Evolutionary conservation across 2,329 filamentous ascomycete species (phyloP).

Genomic region (Fusarium hostae): DNA sequence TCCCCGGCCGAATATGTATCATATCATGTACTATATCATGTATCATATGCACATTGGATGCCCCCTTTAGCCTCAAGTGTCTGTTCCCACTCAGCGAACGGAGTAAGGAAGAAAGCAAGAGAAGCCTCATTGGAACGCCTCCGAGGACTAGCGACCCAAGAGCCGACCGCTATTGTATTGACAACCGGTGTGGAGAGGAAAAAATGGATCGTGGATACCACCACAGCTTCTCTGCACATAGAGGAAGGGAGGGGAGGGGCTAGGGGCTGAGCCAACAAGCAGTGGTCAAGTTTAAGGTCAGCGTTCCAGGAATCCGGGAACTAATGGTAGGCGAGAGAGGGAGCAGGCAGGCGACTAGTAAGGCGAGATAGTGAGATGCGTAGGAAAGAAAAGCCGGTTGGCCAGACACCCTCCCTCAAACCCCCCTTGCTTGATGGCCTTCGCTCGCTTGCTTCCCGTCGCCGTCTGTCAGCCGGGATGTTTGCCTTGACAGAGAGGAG

Average conservation of each 20-base stretch:
- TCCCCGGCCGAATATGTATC: slow-evolving; percentile 16
- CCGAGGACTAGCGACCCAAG: slow-evolving; percentile 20
- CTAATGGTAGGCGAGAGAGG: slow-evolving; percentile 43
- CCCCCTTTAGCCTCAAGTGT: slow-evolving; percentile 28
- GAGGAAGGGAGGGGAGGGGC: slow-evolving; percentile 18
- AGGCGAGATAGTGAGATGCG: slow-evolving; percentile 44
- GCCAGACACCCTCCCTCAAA: slow-evolving; percentile 20
- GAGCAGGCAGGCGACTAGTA: slow-evolving; percentile 18
- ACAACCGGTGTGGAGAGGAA: slow-evolving; percentile 36
- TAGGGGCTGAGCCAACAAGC: slow-evolving; percentile 20
- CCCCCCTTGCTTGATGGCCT: slow-evolving; percentile 36
- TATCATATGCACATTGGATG: slow-evolving; percentile 24
- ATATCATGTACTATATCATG: slow-evolving; percentile 19
- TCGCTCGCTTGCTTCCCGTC: slow-evolving; percentile 45
- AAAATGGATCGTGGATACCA: slow-evolving; percentile 30
- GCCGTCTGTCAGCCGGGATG: slow-evolving; percentile 41
- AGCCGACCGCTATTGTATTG: slow-evolving; percentile 37
- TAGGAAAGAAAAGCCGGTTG: slow-evolving; percentile 34
- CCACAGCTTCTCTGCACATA: slow-evolving; percentile 10
- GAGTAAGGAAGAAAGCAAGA: slow-evolving; percentile 5
- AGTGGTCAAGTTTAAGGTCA: slow-evolving; percentile 28
- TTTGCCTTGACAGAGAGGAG: slow-evolving; percentile 18
- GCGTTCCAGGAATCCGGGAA: slow-evolving; percentile 42
- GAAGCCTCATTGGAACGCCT: slow-evolving; percentile 31
- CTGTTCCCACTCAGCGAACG: slow-evolving; percentile 15